These are phyloP conservation scores for Spathaspora girioi DNA, from an alignment of 805 yeast genomes.

Conservation along the genomic window DNA sequence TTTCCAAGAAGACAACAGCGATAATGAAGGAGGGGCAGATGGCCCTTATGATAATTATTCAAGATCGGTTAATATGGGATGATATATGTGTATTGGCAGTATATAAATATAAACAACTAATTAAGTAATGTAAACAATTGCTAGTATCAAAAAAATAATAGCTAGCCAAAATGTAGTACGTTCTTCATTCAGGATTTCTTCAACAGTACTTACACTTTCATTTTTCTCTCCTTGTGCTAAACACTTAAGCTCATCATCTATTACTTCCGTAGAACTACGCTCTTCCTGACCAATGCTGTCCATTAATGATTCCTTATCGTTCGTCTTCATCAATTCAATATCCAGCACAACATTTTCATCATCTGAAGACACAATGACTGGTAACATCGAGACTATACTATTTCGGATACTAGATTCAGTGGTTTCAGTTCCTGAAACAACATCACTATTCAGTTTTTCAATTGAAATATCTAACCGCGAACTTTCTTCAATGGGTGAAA, in stretches of 20 bases:
- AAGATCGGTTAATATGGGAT: slow-evolving; percentile 40
- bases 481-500: background rate
- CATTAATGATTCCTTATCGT: too few species aligned
- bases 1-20: slow-evolving; percentile 51
- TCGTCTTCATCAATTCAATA: background rate
- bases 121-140: background rate
- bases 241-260: background rate
- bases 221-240: too few species aligned
- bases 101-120: background rate
- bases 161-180: background rate
- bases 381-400: background rate
- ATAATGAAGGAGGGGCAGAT: background rate
- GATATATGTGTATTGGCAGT: background rate
- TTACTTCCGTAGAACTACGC: background rate
- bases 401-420: too few species aligned
- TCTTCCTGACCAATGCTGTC: background rate
- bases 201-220: too few species aligned
- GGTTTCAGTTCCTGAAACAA: too few species aligned
- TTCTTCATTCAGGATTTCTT: background rate
- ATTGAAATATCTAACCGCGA: background rate
- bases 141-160: background rate
- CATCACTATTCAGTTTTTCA: background rate
- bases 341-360: background rate
- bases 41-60: slow-evolving; percentile 28
- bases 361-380: background rate